Base-by-base conservation (phyloP, 2,329 filamentous ascomycete species). In the Periconia macrospinosa region DNA sequence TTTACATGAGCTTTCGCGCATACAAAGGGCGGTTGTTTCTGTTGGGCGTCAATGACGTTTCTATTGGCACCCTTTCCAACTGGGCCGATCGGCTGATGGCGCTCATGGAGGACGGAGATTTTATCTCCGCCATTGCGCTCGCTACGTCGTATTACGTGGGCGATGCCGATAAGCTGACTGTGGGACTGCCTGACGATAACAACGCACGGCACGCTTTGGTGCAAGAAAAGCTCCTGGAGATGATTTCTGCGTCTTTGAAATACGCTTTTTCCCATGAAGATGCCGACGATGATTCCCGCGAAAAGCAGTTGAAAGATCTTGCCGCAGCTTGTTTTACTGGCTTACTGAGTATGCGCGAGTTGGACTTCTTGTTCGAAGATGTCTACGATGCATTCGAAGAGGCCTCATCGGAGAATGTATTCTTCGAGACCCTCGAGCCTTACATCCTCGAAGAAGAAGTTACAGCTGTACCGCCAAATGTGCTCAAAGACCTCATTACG, bases 51-150 rank as follows among this genome's bases (percentile, higher is more conserved):
- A 94, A 93, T 67, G 93, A 97, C 68, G 80, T 97, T 41, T 91
- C 91, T 0, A 90, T 97, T 45, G 94, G 94, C 1, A 90, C 89
- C 5, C 76, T 99, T 33, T 97, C 94, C 0, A 99, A 99, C 63
- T 99, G 94, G 94, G 93, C 94, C 2, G 94, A 99, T 73, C 83
- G 94, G 41, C 79, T 99, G 17, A 86, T 97, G 60, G 92, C 93
- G 0, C 81, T 97, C 62, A 97, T 99, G 90, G 92, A 97, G 71
- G 86, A 92, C 52, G 94, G 94, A n/a, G 92, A 97, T 73, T 96
- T 96, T 67, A 89, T 99, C 59, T 89, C 86, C 13, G 92, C 94
- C 1, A 96, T 99, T 55, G 84, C 88, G 59, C 81, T 99, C 54
- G 95, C 93, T 10, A 96, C 92, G 1, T 89, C 89, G 0, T 99